These are phyloP conservation scores for Colletotrichum navitas DNA, from an alignment of 2,329 filamentous ascomycete species.

Conservation along the genomic window DNA sequence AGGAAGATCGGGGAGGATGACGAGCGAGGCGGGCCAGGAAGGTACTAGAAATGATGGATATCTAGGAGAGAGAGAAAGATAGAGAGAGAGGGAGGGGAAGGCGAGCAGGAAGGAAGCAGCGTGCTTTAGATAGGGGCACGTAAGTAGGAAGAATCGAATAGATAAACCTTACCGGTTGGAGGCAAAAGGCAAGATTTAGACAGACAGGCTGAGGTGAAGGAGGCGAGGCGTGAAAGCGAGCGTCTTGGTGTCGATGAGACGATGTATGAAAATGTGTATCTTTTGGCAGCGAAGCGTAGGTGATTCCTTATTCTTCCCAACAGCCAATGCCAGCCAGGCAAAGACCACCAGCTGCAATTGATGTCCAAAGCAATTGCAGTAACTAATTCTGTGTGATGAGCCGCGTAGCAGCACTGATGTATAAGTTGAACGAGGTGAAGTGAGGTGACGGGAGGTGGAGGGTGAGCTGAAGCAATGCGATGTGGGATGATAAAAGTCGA, in stretches of 20 bases:
- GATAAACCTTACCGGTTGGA: background rate
- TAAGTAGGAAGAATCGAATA: background rate
- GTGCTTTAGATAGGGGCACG: no score
- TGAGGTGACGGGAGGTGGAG: background rate
- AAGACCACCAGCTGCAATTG: background rate
- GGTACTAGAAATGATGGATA: background rate
- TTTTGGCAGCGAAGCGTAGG: constrained; percentile 3
- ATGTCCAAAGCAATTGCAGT: background rate
- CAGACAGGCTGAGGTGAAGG: background rate
- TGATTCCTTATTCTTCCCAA: constrained; percentile 25
- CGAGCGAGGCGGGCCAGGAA: background rate
- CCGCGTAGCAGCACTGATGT: background rate
- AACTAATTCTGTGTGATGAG: constrained; percentile 21
- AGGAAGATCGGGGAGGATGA: background rate
- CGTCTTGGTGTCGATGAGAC: background rate
- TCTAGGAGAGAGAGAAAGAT: background rate
- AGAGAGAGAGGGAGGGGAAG: background rate
- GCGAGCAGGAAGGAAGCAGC: background rate
- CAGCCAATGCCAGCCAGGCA: constrained; percentile 26
- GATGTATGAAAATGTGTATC: background rate
- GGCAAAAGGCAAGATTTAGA: background rate
- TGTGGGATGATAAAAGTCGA: constrained; percentile 19
- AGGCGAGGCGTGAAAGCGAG: background rate
- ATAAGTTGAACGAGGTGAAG: background rate
- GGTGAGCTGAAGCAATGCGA: constrained; percentile 15